Evolutionary conservation across 345 rosid species (phyloP).

Genomic region (Gynandropsis gynandra): DNA sequence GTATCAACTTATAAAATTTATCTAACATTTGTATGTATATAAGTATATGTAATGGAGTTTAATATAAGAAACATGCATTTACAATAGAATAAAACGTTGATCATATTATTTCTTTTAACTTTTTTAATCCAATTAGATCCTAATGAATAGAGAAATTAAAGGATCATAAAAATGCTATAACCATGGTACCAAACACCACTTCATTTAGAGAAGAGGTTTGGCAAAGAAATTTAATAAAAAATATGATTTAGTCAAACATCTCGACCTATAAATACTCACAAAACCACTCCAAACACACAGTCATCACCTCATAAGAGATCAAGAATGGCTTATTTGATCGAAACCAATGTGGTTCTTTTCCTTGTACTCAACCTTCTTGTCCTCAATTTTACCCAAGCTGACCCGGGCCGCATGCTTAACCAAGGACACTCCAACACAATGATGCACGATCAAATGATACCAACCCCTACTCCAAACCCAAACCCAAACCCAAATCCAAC

Average conservation of each 20-base stretch:
- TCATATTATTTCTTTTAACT: too few species aligned
- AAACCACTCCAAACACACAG: neutral
- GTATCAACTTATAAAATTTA: too few species aligned
- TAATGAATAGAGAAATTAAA: neutral
- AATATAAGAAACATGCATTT: too few species aligned
- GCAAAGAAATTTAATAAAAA: neutral
- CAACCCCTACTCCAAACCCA: too few species aligned
- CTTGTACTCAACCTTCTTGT: constrained; percentile 6
- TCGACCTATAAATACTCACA: constrained; percentile 10
- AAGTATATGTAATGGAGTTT: too few species aligned
- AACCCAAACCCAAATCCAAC: too few species aligned
- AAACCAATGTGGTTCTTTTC: constrained; percentile 4
- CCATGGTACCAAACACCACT: neutral
- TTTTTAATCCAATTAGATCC: too few species aligned
- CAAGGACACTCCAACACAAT: too few species aligned
- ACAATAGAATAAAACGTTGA: too few species aligned
- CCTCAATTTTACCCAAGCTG: neutral
- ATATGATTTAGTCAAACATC: neutral
- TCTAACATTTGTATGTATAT: too few species aligned
- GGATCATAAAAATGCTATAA: neutral
- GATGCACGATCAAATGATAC: too few species aligned
- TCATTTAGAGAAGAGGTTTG: constrained; percentile 10
- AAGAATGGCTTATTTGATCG: neutral
- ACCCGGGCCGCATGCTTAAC: neutral
- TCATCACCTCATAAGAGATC: constrained; percentile 3